Evolutionary conservation across 2,329 filamentous ascomycete species (phyloP).

Genomic region (Beauveria sp.): DNA sequence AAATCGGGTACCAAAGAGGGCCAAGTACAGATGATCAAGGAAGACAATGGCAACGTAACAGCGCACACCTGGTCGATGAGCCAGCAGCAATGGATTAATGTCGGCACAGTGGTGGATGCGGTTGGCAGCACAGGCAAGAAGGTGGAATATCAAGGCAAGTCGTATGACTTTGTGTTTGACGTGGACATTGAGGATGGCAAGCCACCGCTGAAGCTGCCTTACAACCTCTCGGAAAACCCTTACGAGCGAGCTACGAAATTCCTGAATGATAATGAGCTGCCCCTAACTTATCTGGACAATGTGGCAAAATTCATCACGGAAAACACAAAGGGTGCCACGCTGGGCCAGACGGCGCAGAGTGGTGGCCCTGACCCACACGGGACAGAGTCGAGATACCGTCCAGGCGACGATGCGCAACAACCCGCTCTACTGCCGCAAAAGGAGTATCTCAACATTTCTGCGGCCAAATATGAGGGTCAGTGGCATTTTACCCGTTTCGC

Average conservation of each 20-base stretch:
- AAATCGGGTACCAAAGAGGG: constrained; percentile 92
- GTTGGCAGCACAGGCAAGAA: constrained; percentile 76
- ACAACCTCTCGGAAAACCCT: constrained; percentile 84
- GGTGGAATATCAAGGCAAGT: constrained; percentile 69
- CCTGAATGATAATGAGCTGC: constrained; percentile 79
- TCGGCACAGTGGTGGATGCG: constrained; percentile 91
- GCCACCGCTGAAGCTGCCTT: constrained; percentile 86
- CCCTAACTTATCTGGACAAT: constrained; percentile 79
- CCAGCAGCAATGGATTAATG: constrained; percentile 70
- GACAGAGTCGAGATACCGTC: constrained; percentile 69
- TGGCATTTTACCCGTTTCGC: too few species aligned
- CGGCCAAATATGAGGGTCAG: constrained; percentile 58
- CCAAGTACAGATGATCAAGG: constrained; percentile 85
- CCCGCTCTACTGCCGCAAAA: constrained; percentile 68
- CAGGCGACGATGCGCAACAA: constrained; percentile 48
- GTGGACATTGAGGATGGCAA: constrained; percentile 94
- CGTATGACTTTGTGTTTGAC: constrained; percentile 95
- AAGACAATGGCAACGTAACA: constrained; percentile 72
- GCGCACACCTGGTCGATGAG: constrained; percentile 79
- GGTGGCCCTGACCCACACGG: constrained; percentile 63
- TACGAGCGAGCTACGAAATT: constrained; percentile 91
- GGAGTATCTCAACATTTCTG: constrained; percentile 68
- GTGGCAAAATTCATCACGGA: constrained; percentile 87
- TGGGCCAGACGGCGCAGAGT: constrained; percentile 54
- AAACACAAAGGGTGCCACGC: constrained; percentile 78